Evolutionary conservation across 73 alveolate genomes (phyloP), one percentile per base, ranked within the genome.

Genomic region (Uronychia binucleata): DNA sequence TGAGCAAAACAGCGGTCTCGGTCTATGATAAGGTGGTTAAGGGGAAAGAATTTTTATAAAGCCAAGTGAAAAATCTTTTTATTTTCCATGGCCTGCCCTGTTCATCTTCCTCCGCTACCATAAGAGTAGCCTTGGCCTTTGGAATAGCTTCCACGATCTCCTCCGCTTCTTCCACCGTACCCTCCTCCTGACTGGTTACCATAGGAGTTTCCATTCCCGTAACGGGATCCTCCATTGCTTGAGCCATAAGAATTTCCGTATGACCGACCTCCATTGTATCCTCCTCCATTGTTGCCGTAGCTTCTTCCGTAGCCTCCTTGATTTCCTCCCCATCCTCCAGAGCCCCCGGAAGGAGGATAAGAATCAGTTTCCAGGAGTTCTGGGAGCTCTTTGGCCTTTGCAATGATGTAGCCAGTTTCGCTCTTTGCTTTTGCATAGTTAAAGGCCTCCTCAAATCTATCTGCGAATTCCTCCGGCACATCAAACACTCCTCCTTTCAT

Each of bases 381-480:
- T 0, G 91, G 91, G 77, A 84, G 85, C 35, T 76, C 85, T 34
- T 57, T 84, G 33, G 85, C 82, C 59, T 30, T 57, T 27, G 60
- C 60, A 8, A 84, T 28, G 27, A 25, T n/a, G 67, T 74, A 75
- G 74, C 75, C 46, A 57, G 35, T 34, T 0, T 75, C 60, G 19
- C 75, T 25, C 57, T 60, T 77, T 34, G 46, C 8, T 33, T 75
- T 57, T 29, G 28, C 85, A 32, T 57, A 57, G 31, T 76, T n/a
- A 29, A 46, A 84, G 28, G 32, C 28, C 28, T 84, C 91, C 30
- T n/a, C 34, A 32, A 84, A n/a, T 30, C 30, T 1, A 33, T 77
- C 79, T 8, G 76, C 27, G 32, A 26, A 31, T 19, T 84, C 85
- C 30, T 84, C 91, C 0, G 85, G 80, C 34, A 84, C 57, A 77